Base-by-base conservation (phyloP, 108 stramenopile genomes). In the Nitzschia putrida region DNA sequence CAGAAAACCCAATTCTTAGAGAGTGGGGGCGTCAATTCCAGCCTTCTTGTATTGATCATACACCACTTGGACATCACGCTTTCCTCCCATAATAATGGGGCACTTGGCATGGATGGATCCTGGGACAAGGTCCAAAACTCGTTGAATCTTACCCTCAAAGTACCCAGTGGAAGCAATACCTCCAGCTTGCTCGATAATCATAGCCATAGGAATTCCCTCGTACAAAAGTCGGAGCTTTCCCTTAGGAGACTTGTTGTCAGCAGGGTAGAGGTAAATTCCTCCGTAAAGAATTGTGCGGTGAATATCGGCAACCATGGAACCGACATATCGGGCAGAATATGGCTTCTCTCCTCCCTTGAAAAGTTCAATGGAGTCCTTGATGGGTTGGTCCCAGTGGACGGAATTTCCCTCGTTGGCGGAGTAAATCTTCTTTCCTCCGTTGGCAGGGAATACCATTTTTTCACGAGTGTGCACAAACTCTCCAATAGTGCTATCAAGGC, bases 161-260 rank as follows among this genome's bases (percentile, higher is more conserved):
- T 93, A 80, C 57, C 98, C 99, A 26, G 98, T 96, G 25, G 95
- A 95, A 25, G 97, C 97, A 59, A 90, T 87, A 40, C 99, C 99
- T 57, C 97, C 97, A 64, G 97, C 97, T 76, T 97, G 88, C 76
- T 99, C 98, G 43, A 98, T 94, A 72, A 98, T 95, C 71, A 97
- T 83, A 21, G 99, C 96, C 99, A 99, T 99, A 39, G 99, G 99
- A 83, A 98, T 97, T 60, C 97, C 98, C 84, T 98, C 99, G 77
- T 99, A 99, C 11, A 99, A 91, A 64, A 98, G 88, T 66, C 98
- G 94, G 67, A 96, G 88, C 87, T 97, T 96, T 70, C 96, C 95
- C 76, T 96, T 93, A 23, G 89, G 90, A 40, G 85, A 84, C 70
- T 96, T 96, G 69, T 82, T 89, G 70, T 98, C 97, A 7, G 97